Base-by-base conservation (phyloP, 306 rosid species). In the Acmispon strigosus region DNA sequence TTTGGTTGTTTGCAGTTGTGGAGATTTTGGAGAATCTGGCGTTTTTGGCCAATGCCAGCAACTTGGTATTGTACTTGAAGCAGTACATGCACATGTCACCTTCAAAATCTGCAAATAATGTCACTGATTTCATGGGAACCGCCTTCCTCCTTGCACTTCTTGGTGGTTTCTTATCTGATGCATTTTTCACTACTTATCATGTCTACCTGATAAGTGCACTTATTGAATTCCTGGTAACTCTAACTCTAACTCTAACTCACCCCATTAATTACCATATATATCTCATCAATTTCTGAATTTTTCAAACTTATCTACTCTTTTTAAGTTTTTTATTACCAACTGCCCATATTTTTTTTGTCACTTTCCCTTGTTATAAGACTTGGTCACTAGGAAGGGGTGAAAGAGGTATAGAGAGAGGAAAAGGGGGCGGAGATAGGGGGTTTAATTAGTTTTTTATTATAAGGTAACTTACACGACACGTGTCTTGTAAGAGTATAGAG, bases 81-180 rank as follows among this genome's bases (percentile, higher is more conserved):
- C 9, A 82, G 6, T 82, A 80, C 73, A 91, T 95, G 99, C 87
- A 95, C 70, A 87, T 95, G 67, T 83, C 96, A 7, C 99, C 97
- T 6, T 77, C 92, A 1, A 84, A 86, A 73, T 85, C 97, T 1
- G 96, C 99, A 0, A 95, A 89, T 83, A 77, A 83, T 80, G 99
- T 95, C 72, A 95, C 99, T 16, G 77, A 82, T 80, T 95, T 95
- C 95, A 95, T 95, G 97, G 99, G 96, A 57, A 95, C 99, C 0
- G 84, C 99, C 16, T 95, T 95, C 67, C 96, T 95, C 41, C 97
- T 95, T 10, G 91, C 97, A 41, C 99, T 95, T 6, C 92, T 95
- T 2, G 99, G 99, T 29, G 99, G 97, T 68, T 91, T 91, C 81
- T 81, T 91, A 59, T 86, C 96, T 6, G 99, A 95, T 57, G 87